Evolutionary conservation across 2,329 filamentous ascomycete genomes (phyloP).

Genomic region (Periconia sp.): DNA sequence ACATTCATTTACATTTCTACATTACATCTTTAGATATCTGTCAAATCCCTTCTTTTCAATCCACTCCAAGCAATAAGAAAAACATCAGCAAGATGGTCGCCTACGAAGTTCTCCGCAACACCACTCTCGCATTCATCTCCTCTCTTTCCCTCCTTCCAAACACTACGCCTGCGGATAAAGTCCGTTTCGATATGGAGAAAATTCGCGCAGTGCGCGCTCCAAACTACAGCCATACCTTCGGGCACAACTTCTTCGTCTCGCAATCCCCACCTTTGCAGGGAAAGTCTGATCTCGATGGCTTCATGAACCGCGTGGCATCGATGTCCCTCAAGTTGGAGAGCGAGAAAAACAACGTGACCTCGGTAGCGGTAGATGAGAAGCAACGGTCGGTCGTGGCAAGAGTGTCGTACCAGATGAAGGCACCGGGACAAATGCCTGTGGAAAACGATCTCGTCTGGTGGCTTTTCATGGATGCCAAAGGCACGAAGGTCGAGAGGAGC

Average conservation of each 20-base stretch:
- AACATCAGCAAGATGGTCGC: background rate
- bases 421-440: conserved; percentile 14
- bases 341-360: conserved; percentile 22
- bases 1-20: too few relatives aligned
- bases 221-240: conserved; percentile 26
- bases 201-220: conserved; percentile 20
- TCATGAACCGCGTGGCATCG: conserved; percentile 19
- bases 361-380: conserved; percentile 29
- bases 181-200: conserved; percentile 14
- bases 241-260: conserved; percentile 32
- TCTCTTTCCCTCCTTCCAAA: conserved; percentile 7
- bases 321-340: conserved; percentile 25
- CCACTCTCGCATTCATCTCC: conserved; percentile 18
- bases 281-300: conserved; percentile 14
- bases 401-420: conserved; percentile 28
- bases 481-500: conserved; percentile 22
- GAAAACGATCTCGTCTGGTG: conserved; percentile 40
- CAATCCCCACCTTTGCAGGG: background rate
- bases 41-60: background rate
- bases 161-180: background rate
- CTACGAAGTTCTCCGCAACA: conserved; percentile 17
- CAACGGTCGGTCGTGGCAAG: conserved; percentile 21
- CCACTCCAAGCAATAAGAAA: background rate
- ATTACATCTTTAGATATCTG: too few relatives aligned
- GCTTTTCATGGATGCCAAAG: conserved; percentile 24